Evolutionary conservation across 306 rosid genomes (phyloP).

Genomic region (Carpinus fangiana): DNA sequence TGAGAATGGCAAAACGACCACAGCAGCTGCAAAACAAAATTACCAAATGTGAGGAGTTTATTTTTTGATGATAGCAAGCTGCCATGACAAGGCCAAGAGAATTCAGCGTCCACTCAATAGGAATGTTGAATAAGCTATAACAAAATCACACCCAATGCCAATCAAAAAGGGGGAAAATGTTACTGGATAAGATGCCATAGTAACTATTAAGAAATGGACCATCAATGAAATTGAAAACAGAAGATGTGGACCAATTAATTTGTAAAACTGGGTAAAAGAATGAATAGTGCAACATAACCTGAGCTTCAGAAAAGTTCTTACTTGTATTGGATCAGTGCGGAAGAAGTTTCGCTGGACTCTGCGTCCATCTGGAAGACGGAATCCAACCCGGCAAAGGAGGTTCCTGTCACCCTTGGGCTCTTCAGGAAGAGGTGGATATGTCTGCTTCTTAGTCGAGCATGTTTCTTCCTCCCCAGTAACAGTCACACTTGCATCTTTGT

Average conservation of each 20-base stretch:
- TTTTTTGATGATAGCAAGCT: neutral
- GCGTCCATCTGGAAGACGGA: slow-evolving; percentile 90
- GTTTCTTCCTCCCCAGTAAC: slow-evolving; percentile 43
- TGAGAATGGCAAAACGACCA: slow-evolving; percentile 85
- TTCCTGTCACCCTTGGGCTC: slow-evolving; percentile 82
- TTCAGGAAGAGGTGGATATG: slow-evolving; percentile 74
- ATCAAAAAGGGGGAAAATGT: neutral
- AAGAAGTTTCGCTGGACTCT: slow-evolving; percentile 81
- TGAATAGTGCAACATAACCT: neutral
- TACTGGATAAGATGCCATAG: neutral
- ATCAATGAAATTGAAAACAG: neutral
- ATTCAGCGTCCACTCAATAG: neutral
- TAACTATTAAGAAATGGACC: neutral
- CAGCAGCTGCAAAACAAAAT: slow-evolving; percentile 62
- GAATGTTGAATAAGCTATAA: neutral
- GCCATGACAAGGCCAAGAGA: neutral
- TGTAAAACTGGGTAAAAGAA: neutral
- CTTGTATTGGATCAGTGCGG: slow-evolving; percentile 82
- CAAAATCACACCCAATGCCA: neutral
- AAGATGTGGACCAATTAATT: slow-evolving; percentile 1
- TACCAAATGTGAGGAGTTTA: neutral
- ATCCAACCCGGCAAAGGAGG: slow-evolving; percentile 80
- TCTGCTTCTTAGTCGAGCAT: slow-evolving; percentile 41
- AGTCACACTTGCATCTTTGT: slow-evolving; percentile 32
- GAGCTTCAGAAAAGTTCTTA: slow-evolving; percentile 12